Percentiles rank a stretch among this genome's conserved stretches.
Evolutionary conservation across 371 early-diverging fungal genomes (phyloP).

Genomic region (Syncephalastrum contaminatum): DNA sequence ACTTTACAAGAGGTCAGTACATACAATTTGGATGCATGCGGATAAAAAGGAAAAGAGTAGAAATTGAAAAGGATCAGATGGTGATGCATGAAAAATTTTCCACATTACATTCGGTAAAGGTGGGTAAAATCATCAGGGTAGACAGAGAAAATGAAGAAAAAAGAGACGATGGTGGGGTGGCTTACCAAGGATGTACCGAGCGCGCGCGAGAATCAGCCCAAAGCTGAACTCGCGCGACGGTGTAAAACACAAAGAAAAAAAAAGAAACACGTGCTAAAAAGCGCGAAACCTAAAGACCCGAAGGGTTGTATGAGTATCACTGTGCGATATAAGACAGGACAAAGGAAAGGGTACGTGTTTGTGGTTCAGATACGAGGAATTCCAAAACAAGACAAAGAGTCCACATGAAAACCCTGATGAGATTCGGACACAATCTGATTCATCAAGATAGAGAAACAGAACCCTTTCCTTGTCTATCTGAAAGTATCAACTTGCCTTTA

Average conservation of each 20-base stretch:
- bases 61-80: slow-evolving; percentile 29
- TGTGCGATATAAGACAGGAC: too few species aligned
- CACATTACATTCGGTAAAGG: slow-evolving; percentile 18
- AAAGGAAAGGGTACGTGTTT: neutral
- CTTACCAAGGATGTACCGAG: too few species aligned
- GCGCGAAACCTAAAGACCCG: neutral
- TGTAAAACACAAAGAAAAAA: neutral
- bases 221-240: too few species aligned
- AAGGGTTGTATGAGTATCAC: neutral
- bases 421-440: slow-evolving; percentile 6
- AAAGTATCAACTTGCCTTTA: neutral
- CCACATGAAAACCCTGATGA: slow-evolving; percentile 18
- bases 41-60: slow-evolving; percentile 5
- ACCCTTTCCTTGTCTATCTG: neutral
- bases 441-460: neutral
- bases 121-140: slow-evolving; percentile 14
- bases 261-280: neutral
- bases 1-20: slow-evolving; percentile 7
- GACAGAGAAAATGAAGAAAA: too few species aligned
- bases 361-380: slow-evolving; percentile 34
- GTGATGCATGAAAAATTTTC: slow-evolving; percentile 44
- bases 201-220: too few species aligned
- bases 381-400: slow-evolving; percentile 20
- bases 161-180: too few species aligned
- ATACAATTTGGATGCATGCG: slow-evolving; percentile 1